These are phyloP conservation scores for Kwoniella dejecticola DNA, from an alignment of 768 basidiomycete genomes.

Conservation along the genomic window DNA sequence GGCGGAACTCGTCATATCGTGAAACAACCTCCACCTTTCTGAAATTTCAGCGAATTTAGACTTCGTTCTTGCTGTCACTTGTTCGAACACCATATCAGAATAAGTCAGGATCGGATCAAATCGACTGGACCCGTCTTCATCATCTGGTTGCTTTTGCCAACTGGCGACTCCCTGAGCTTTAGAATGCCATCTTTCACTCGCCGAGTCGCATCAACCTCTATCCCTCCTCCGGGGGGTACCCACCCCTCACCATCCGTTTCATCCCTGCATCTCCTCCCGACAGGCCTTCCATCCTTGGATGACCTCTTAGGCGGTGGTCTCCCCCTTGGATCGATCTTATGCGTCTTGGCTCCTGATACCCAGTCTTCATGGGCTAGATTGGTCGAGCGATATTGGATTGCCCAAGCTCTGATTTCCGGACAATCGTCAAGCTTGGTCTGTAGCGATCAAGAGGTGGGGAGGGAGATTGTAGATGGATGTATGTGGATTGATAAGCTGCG, in stretches of 20 bases:
- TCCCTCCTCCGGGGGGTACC: slow-evolving; percentile 48
- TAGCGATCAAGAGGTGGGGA: slow-evolving; percentile 58
- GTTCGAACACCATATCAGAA: neutral
- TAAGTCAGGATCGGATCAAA: no score
- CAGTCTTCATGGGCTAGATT: slow-evolving; percentile 85
- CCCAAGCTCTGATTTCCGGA: slow-evolving; percentile 75
- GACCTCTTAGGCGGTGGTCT: slow-evolving; percentile 85
- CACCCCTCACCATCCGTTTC: slow-evolving; percentile 53
- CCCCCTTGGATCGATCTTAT: slow-evolving; percentile 74
- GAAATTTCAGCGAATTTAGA: slow-evolving; percentile 1
- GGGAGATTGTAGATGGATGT: slow-evolving; percentile 66
- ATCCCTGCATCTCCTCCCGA: slow-evolving; percentile 61
- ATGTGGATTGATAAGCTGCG: slow-evolving; percentile 70
- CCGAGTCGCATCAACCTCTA: slow-evolving; percentile 34
- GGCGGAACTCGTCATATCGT: neutral
- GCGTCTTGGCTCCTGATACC: slow-evolving; percentile 77
- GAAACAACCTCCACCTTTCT: neutral
- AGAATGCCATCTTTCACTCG: slow-evolving; percentile 56
- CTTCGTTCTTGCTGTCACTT: neutral
- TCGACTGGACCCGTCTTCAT: neutral
- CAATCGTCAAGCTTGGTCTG: slow-evolving; percentile 73
- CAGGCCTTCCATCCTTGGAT: slow-evolving; percentile 89
- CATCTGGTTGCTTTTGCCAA: neutral
- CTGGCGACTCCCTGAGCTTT: neutral
- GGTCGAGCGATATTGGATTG: slow-evolving; percentile 81